Evolutionary conservation across 495 filamentous ascomycete genomes (phyloP).

Genomic region (Penicillium ochrochloron): DNA sequence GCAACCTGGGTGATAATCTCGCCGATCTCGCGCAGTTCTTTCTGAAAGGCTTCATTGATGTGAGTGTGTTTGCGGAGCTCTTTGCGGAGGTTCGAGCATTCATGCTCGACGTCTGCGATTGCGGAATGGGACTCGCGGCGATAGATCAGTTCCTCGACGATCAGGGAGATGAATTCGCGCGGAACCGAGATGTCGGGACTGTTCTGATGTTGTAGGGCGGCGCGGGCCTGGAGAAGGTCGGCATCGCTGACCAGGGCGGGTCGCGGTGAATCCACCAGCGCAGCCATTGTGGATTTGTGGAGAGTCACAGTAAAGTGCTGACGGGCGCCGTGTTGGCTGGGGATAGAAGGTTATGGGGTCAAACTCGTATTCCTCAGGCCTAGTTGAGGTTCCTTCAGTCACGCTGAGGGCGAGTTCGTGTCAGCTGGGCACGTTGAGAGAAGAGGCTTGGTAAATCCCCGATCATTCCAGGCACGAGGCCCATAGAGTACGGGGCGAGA

Average conservation of each 20-base stretch:
- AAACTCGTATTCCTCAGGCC: not conserved
- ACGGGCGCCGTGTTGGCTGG: not conserved
- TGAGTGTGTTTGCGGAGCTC: conserved; percentile 90
- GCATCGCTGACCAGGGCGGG: conserved; percentile 57
- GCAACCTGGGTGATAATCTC: conserved; percentile 90
- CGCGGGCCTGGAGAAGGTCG: conserved; percentile 63
- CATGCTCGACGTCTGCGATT: conserved; percentile 45
- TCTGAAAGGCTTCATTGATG: conserved; percentile 93
- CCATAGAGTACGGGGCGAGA: too few relatives aligned
- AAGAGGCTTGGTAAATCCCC: not conserved
- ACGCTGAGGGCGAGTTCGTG: not conserved
- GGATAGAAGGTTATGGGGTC: not conserved
- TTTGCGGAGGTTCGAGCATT: conserved; percentile 67
- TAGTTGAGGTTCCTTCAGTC: not conserved
- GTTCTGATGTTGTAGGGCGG: conserved; percentile 70
- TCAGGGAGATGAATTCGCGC: conserved; percentile 60
- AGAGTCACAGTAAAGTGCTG: not conserved
- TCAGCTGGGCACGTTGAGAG: not conserved
- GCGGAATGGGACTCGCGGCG: conserved; percentile 32
- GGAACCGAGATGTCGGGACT: conserved; percentile 63
- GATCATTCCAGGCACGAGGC: not conserved
- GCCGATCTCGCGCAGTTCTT: conserved; percentile 88
- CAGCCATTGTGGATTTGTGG: conserved; percentile 23
- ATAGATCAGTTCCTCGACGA: conserved; percentile 54
- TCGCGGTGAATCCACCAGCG: conserved; percentile 25